These are phyloP conservation scores for Epichloe scottii DNA, from an alignment of 2,329 filamentous ascomycete species.

Conservation along the genomic window DNA sequence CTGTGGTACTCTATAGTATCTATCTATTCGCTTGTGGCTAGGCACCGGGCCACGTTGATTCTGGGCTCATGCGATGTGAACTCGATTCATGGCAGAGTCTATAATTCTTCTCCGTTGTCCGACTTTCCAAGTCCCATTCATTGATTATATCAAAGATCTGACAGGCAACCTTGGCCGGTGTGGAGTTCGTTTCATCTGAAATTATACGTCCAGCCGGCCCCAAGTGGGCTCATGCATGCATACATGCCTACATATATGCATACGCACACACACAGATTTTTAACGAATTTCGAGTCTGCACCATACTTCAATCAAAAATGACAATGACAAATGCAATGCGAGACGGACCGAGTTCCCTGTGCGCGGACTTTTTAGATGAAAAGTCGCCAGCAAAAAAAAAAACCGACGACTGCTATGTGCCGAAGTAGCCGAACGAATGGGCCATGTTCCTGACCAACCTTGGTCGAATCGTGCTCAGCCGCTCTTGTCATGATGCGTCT, in stretches of 20 bases:
- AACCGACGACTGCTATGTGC: neutral
- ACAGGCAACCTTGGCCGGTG: too few relatives aligned
- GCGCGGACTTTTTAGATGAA: neutral
- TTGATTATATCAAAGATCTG: too few relatives aligned
- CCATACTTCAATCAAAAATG: too few relatives aligned
- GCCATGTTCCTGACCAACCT: neutral
- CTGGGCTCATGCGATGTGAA: neutral
- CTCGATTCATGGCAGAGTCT: neutral
- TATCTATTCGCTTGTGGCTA: constrained; percentile 58
- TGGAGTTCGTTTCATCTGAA: too few relatives aligned
- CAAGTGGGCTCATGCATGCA: too few relatives aligned
- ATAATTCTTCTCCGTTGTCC: neutral
- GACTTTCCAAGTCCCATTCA: too few relatives aligned
- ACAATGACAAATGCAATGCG: too few relatives aligned
- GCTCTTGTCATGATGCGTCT: neutral
- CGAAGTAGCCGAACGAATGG: neutral
- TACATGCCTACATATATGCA: too few relatives aligned
- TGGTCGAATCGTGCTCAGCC: neutral
- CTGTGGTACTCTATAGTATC: neutral
- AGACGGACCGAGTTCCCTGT: neutral
- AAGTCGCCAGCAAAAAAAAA: neutral
- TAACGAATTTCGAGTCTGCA: neutral
- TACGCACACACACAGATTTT: too few relatives aligned
- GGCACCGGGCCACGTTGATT: constrained; percentile 51
- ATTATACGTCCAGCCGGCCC: too few relatives aligned